A percentile compares a stretch with the other conserved stretches of the same genome.
phyloP scores from a whole-genome alignment of 192 early-diverging fungal species.

The Ambispora gerdemannii region DNA sequence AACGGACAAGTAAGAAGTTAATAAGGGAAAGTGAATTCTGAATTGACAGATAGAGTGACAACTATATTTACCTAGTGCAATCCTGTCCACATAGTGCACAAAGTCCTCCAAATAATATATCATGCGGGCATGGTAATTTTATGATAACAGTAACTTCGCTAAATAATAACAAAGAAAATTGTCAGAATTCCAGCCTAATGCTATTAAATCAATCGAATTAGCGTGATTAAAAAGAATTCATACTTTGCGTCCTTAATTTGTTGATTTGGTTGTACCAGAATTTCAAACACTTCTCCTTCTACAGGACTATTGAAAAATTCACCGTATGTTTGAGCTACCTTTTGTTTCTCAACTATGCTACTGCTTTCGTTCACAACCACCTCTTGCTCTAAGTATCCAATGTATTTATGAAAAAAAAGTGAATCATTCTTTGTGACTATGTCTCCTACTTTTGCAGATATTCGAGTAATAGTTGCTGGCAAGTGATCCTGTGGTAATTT shows the following conservation, averaged over 20 bases:
- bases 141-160: not conserved
- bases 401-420: not conserved
- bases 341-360: not conserved
- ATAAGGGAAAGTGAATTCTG: not conserved
- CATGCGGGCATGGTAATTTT: conserved; percentile 66
- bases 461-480: conserved; percentile 2
- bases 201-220: not conserved
- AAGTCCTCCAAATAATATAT: conserved; percentile 69
- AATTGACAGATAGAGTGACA: too few species aligned
- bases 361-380: not conserved
- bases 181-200: not conserved
- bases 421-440: not conserved
- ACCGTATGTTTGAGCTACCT: too few species aligned
- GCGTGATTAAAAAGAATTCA: not conserved
- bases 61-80: conserved; percentile 46
- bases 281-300: not conserved
- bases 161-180: too few species aligned
- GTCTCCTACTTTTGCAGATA: not conserved
- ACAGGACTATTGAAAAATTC: too few species aligned
- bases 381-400: not conserved
- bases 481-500: not conserved
- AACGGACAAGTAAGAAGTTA: not conserved
- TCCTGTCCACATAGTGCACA: conserved; percentile 83
- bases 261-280: not conserved
- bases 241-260: too few species aligned